Percentiles rank a stretch among this genome's conserved stretches.
Conservation (phyloP, 805 yeast species). For the Torulaspora quercuum region DNA sequence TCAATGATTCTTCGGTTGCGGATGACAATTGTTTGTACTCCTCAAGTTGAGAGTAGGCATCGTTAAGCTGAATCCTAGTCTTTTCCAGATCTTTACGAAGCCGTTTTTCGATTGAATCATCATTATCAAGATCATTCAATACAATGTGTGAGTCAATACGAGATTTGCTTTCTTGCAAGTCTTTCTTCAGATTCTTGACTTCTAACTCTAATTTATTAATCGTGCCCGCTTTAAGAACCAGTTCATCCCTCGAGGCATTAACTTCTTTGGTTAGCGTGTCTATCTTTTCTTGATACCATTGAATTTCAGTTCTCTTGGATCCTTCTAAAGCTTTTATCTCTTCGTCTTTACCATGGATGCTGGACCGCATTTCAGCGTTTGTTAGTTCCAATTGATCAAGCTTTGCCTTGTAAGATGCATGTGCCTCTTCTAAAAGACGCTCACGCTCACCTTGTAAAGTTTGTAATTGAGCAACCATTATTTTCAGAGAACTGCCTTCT, state of each 20-base stretch:
- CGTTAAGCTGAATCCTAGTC: constrained; percentile 51
- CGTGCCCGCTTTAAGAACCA: constrained; percentile 15
- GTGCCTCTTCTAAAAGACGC: constrained; percentile 45
- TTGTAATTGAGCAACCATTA: constrained; percentile 58
- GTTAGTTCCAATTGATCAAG: constrained; percentile 45
- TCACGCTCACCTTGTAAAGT: constrained; percentile 60
- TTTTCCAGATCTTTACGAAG: constrained; percentile 43
- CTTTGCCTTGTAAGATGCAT: constrained; percentile 47
- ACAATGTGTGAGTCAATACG: constrained; percentile 34
- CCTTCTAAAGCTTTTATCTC: constrained; percentile 46
- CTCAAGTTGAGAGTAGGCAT: constrained; percentile 55
- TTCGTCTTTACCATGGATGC: constrained; percentile 43
- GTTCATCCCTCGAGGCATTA: constrained; percentile 28
- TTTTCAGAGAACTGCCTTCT: constrained; percentile 58
- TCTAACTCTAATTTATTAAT: constrained; percentile 14
- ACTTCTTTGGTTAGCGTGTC: constrained; percentile 33
- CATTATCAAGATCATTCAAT: constrained; percentile 25
- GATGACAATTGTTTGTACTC: constrained; percentile 60
- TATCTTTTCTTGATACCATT: constrained; percentile 57
- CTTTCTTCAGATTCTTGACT: constrained; percentile 21
- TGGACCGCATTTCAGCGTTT: constrained; percentile 4
- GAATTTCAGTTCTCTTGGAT: constrained; percentile 47
- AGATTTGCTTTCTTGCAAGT: constrained; percentile 28
- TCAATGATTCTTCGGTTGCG: constrained; percentile 64
- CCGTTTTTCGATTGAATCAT: constrained; percentile 22